A percentile compares a stretch with the other conserved stretches of the same genome.
Conservation (phyloP, 2,329 filamentous ascomycete species). For the Hymenoscyphus scutula region DNA sequence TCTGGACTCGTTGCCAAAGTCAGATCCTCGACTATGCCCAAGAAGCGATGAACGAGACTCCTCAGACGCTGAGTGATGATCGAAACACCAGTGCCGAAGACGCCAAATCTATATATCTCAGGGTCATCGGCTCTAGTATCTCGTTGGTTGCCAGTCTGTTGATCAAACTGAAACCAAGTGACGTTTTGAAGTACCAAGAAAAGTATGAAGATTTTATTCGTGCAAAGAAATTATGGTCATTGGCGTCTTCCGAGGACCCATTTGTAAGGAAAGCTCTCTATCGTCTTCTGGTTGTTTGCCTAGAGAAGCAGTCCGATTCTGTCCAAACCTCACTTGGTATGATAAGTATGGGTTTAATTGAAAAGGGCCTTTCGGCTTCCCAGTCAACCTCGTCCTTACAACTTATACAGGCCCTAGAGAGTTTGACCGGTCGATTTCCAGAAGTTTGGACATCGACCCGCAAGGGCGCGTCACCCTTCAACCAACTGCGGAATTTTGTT, state of each 20-base stretch:
- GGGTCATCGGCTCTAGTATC: constrained; percentile 62
- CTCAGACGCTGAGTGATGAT: constrained; percentile 83
- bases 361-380: constrained; percentile 67
- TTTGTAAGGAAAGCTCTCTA: constrained; percentile 51
- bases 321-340: constrained; percentile 49
- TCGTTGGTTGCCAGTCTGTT: constrained; percentile 55
- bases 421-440: constrained; percentile 63
- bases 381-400: constrained; percentile 74
- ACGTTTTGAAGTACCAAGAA: constrained; percentile 58
- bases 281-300: constrained; percentile 49
- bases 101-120: constrained; percentile 77
- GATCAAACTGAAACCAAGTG: constrained; percentile 46
- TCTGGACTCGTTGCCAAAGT: constrained; percentile 79
- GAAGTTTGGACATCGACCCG: constrained; percentile 69
- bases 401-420: constrained; percentile 64
- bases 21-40: constrained; percentile 80
- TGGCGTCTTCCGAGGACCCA: constrained; percentile 61
- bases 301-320: constrained; percentile 47
- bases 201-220: constrained; percentile 64
- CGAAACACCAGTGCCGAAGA: constrained; percentile 81
- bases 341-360: constrained; percentile 61
- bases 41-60: constrained; percentile 76
- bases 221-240: constrained; percentile 61
- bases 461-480: constrained; percentile 49
- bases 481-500: constrained; percentile 67